phyloP scores from a whole-genome alignment of 371 early-diverging fungal genomes.

The Basidiobolus meristosporus region DNA sequence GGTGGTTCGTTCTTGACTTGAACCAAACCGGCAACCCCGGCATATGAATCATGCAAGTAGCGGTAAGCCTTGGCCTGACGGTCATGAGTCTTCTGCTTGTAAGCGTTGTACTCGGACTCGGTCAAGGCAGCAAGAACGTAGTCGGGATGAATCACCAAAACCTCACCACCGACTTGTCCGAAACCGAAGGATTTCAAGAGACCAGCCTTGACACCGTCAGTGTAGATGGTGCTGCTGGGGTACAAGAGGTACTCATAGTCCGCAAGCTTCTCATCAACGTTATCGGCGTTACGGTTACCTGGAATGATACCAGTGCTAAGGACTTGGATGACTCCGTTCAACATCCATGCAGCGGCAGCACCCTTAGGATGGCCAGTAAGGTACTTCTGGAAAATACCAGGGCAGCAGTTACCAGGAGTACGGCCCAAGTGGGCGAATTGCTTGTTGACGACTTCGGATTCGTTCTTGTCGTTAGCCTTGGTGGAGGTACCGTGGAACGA shows the following conservation, averaged over 20 bases:
- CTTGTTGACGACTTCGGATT: conserved; percentile 71
- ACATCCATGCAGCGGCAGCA: conserved; percentile 95
- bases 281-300: conserved; percentile 93
- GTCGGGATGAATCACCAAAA: conserved; percentile 80
- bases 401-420: conserved; percentile 62
- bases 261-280: conserved; percentile 63
- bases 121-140: conserved; percentile 69
- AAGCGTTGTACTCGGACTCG: conserved; percentile 46
- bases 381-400: conserved; percentile 84
- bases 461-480: conserved; percentile 93
- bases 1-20: conserved; percentile 79
- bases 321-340: conserved; percentile 81
- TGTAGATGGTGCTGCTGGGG: conserved; percentile 74
- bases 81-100: conserved; percentile 41
- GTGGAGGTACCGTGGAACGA: conserved; percentile 97
- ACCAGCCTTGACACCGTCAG: conserved; percentile 86
- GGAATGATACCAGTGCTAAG: conserved; percentile 80
- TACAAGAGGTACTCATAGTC: conserved; percentile 71
- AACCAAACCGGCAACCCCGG: conserved; percentile 68
- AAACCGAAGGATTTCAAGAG: conserved; percentile 91
- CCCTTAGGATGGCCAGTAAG: conserved; percentile 95
- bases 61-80: conserved; percentile 78
- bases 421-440: conserved; percentile 83
- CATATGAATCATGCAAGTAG: conserved; percentile 83
- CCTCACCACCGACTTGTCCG: conserved; percentile 91